Evolutionary conservation across 805 yeast species (phyloP), one percentile per base, ranked within the genome.

Genomic region (Priceomyces medius): DNA sequence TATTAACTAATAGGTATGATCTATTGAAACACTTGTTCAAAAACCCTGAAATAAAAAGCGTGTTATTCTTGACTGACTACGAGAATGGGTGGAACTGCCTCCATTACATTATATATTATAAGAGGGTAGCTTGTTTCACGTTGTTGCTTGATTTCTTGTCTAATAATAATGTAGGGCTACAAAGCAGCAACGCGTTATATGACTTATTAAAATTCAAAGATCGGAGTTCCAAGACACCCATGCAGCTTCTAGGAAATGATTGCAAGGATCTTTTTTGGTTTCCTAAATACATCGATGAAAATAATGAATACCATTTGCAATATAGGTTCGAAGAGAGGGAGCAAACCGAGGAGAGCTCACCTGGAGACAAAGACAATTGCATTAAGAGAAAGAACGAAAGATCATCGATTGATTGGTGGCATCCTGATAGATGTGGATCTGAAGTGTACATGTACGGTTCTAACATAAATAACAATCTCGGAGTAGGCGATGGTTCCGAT

Each of bases 81-180:
- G 97, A 89, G 59, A 87, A 79, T 55, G 85, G 88, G 2, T 89
- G 95, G 84, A 85, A 86, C 32, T 79, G 88, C 19, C 66, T 90
- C 20, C 97, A 90, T 59, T 76, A 80, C 45, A 79, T 88, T 3
- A 64, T 85, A 10, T 77, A 69, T 48, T 64, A 76, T 46, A 85
- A 80, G 24, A 70, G 83, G 41, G 62, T 83, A 31, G 54, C 73
- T 14, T 75, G 84, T 54, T 80, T 83, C 7, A 73, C 70, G 40
- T 59, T 57, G 1, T 41, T 70, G 16, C 37, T 66, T 19, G 67
- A 64, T 17, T 53, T 53, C 44, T 52, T 63, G 23, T 53, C 41
- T 38, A 37, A 20, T 14, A 34, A 24, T 10, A 32, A 21, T 20
- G 19, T 32, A n/a, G 29, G 39, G 13, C 8, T 56, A 20, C 62